Evolutionary conservation across 768 basidiomycete genomes (phyloP).

Genomic region (Holtermannia corniformis): DNA sequence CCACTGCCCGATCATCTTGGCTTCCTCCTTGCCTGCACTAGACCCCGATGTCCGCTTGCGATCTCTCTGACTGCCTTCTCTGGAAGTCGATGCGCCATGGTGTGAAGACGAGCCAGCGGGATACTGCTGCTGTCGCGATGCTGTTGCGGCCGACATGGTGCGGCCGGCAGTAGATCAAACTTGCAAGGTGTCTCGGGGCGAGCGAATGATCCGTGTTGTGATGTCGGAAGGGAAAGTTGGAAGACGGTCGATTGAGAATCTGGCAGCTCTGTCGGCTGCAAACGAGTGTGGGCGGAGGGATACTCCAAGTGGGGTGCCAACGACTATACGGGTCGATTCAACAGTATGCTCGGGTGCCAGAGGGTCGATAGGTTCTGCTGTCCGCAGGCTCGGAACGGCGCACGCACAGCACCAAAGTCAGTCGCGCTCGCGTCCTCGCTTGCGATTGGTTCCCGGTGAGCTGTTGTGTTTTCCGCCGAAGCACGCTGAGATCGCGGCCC

Average conservation of each 20-base stretch:
- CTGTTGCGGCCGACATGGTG: constrained; percentile 1
- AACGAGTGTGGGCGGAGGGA: background rate
- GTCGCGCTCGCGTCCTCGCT: background rate
- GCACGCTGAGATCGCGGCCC: background rate
- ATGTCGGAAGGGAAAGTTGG: background rate
- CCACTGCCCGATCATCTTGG: constrained; percentile 60
- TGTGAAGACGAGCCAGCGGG: background rate
- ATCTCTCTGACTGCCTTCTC: constrained; percentile 9
- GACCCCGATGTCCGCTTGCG: constrained; percentile 2
- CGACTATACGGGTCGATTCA: no score
- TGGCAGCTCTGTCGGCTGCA: no score
- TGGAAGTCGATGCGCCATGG: constrained; percentile 3
- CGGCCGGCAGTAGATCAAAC: background rate
- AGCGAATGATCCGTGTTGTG: background rate
- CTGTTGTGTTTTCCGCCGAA: background rate
- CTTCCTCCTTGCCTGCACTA: constrained; percentile 22
- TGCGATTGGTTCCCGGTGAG: background rate
- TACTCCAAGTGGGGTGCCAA: background rate
- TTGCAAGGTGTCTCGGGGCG: background rate
- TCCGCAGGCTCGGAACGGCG: no score
- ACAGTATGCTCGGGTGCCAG: no score
- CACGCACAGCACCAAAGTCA: background rate
- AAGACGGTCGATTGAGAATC: no score
- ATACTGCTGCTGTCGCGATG: background rate
- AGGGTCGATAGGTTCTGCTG: no score